Percentiles rank a stretch among this genome's conserved stretches.
phyloP scores from a whole-genome alignment of 1,284 basidiomycete genomes.

The Rhodofomes roseus region DNA sequence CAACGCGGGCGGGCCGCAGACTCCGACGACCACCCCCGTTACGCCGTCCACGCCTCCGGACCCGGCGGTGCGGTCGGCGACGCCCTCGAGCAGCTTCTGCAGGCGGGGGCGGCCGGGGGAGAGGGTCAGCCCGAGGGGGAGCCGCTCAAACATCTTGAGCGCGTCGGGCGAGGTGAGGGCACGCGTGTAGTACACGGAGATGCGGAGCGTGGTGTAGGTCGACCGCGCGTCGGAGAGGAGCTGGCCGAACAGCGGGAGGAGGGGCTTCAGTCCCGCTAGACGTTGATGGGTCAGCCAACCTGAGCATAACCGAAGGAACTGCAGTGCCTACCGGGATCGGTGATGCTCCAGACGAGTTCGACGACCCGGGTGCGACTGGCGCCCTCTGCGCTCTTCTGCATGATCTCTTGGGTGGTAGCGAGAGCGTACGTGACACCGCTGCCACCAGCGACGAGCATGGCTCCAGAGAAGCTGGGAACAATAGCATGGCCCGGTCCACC shows the following conservation, averaged over 20 bases:
- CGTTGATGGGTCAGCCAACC: background rate
- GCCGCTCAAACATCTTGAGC: conserved; percentile 30
- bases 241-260: conserved; percentile 50
- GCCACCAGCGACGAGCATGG: conserved; percentile 65
- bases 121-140: conserved; percentile 42
- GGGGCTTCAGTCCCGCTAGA: conserved; percentile 46
- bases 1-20: conserved; percentile 62
- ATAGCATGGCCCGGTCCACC: conserved; percentile 61
- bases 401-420: conserved; percentile 59
- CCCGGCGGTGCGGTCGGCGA: conserved; percentile 41
- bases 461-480: conserved; percentile 60
- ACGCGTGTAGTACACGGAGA: conserved; percentile 66
- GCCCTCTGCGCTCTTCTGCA: conserved; percentile 51
- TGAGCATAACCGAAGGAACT: background rate
- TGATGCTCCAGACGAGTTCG: conserved; percentile 65
- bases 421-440: conserved; percentile 72
- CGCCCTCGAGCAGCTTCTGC: conserved; percentile 40
- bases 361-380: conserved; percentile 55
- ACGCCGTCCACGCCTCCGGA: conserved; percentile 20
- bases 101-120: conserved; percentile 48
- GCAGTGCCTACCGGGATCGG: conserved; percentile 44
- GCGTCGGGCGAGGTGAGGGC: conserved; percentile 27
- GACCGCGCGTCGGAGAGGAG: conserved; percentile 44
- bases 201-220: conserved; percentile 35
- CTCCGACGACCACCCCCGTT: conserved; percentile 59